These are phyloP conservation scores for Furcasterigmium furcatum DNA, from an alignment of 2,329 filamentous ascomycete genomes.

Conservation along the genomic window DNA sequence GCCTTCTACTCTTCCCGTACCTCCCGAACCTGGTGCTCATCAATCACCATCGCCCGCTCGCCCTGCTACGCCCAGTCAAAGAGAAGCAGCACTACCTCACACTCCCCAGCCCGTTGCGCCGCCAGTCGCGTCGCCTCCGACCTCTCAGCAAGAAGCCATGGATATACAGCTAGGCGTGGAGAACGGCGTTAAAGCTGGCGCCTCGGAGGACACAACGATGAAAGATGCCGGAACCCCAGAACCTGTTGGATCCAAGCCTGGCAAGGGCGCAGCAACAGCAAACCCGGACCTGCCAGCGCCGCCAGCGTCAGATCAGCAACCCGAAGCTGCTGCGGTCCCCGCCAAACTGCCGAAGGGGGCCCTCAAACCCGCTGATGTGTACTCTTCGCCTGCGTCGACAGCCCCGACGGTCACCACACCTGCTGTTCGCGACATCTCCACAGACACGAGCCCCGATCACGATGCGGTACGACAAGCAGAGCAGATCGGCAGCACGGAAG, in stretches of 20 bases:
- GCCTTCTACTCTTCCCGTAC: not conserved
- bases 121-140: no score
- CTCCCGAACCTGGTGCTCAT: not conserved
- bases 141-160: no score
- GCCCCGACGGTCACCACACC: conserved; percentile 73
- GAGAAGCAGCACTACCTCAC: not conserved
- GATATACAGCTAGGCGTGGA: not conserved
- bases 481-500: conserved; percentile 30
- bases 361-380: conserved; percentile 35
- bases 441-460: conserved; percentile 71
- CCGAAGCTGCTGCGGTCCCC: conserved; percentile 14
- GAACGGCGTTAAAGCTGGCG: not conserved
- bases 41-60: not conserved
- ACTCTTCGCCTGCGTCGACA: conserved; percentile 61
- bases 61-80: not conserved
- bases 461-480: conserved; percentile 58
- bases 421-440: conserved; percentile 62
- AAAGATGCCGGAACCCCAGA: no score
- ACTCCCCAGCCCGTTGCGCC: not conserved
- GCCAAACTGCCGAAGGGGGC: conserved; percentile 31
- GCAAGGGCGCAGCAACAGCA: no score
- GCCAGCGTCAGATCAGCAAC: no score
- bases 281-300: no score
- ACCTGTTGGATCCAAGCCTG: no score
- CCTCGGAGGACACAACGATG: not conserved